Evolutionary conservation across 169 alveolate genomes (phyloP), one percentile per base, ranked within the genome.

Genomic region (Ichthyophthirius multifiliis): DNA sequence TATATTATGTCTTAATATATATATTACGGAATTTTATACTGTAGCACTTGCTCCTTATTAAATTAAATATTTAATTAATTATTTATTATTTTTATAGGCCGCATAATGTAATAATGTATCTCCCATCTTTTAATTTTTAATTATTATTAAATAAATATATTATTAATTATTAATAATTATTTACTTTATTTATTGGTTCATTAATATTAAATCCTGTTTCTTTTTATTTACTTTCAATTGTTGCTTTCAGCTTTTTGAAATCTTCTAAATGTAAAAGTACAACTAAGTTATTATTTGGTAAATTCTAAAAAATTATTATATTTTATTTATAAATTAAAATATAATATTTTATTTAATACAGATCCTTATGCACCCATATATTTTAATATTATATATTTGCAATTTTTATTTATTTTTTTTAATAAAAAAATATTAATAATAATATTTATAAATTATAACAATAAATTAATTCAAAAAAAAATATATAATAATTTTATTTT

Each of bases 21-120:
- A 65, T 9, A 37, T 48, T 71, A 81, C 78, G 23, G 63, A 37
- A 75, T 76, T 76, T 43, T 62, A 39, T 30, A 41, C 32, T 41
- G 15, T 44, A 20, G 74, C 64, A 44, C 18, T 20, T 0, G 86
- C 78, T 4, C 85, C 76, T 43, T 76, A 15, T 27, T 55, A 32
- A 16, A 74, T 15, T 20, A 83, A 74, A 76, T 34, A 83, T 55
- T 83, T 18, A 35, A 83, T 43, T 71, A 83, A 35, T 18, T 76
- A 46, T 18, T 39, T 67, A 48, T 78, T 81, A 34, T 74, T 76
- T 48, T 83, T 77, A 76, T 62, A 83, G 20, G 84, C 78, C 18
- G 89, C 85, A 83, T 83, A 83, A 63, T 83, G 89, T 12, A 83
- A 45, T 30, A 76, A 55, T 16, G 85, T 83, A 43, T 83, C 89